A percentile compares a stretch with the other conserved stretches of the same genome.
Evolutionary conservation across 805 yeast genomes (phyloP).

Genomic region (Pichia paraexigua): DNA sequence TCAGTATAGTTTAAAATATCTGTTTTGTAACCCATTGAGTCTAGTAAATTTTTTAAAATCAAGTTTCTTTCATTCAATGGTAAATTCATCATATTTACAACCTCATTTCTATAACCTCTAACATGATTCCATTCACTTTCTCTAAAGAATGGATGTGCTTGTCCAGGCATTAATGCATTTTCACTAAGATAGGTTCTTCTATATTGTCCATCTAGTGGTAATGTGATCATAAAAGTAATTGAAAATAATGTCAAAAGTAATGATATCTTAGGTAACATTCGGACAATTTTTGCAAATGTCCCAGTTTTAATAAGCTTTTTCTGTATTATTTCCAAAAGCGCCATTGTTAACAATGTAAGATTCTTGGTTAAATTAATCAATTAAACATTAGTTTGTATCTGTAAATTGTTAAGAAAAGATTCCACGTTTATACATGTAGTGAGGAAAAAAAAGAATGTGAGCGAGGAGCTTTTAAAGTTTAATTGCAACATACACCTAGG

Average conservation of each 20-base stretch:
- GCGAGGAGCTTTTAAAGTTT: too few relatives aligned
- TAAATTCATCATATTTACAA: constrained; percentile 31
- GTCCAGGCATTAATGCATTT: constrained; percentile 95
- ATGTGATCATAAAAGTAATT: constrained; percentile 46
- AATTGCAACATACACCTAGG: too few relatives aligned
- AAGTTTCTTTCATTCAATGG: constrained; percentile 34
- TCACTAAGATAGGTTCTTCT: constrained; percentile 85
- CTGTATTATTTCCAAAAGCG: constrained; percentile 38
- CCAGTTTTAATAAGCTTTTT: constrained; percentile 37
- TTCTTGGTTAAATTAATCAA: not conserved
- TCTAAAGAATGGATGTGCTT: constrained; percentile 83
- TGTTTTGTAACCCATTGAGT: constrained; percentile 66
- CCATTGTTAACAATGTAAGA: constrained; percentile 27
- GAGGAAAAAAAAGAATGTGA: too few relatives aligned
- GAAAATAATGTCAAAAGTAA: constrained; percentile 38
- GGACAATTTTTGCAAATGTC: constrained; percentile 37
- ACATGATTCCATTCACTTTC: constrained; percentile 92
- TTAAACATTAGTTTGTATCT: too few relatives aligned
- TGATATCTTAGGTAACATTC: constrained; percentile 37
- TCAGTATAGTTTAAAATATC: constrained; percentile 29
- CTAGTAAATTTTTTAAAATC: constrained; percentile 50
- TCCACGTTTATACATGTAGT: too few relatives aligned
- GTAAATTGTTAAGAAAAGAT: too few relatives aligned
- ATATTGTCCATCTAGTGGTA: constrained; percentile 78
- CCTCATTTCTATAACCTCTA: constrained; percentile 71